Evolutionary conservation across 768 basidiomycete species (phyloP), one percentile per base, ranked within the genome.

Genomic region (Boletus rufocinnamomeus): DNA sequence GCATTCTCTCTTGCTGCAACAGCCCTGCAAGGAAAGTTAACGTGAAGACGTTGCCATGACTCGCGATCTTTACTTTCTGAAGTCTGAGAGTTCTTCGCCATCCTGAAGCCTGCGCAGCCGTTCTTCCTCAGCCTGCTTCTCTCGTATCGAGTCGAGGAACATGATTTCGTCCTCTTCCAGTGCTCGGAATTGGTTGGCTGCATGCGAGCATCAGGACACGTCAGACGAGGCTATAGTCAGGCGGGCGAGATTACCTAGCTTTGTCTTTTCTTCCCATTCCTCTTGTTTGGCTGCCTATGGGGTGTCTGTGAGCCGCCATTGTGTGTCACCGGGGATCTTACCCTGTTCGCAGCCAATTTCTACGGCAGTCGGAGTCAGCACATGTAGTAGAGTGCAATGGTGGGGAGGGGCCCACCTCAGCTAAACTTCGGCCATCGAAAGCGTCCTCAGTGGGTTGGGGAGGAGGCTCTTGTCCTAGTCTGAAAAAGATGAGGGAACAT

Each of bases 321-420:
- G 50, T 37, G 55, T 46, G 55, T 23, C 6, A 43, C 37, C 53
- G 32, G 44, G 60, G 6, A 55, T 70, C 79, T 71, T 71, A 91
- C 91, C 80, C 83, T 90, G 72, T 94, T 94, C 45, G 91, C 89
- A 64, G 92, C 92, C 57, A 94, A 80, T 91, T 93, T 92, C 91
- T 94, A 53, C 14, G 55, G 54, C 14, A 28, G 50, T 37, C 25
- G 32, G 48, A 52, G 60, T 62, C 43, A 64, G 65, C 54, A 59
- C 57, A 48, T 44, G 50, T 52, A 52, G 43, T 40, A n/a, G 44
- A 37, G 8, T 46, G 25, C 57, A 27, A 48, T n/a, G 52, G 19
- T 47, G 9, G 19, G 46, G 41, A 74, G 34, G 49, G 23, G 70
- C 87, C 77, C 76, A 90, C 92, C 86, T 94, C 92, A 74, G 91